These are phyloP conservation scores for Camelina laxa DNA, from an alignment of 345 rosid genomes.

Conservation along the genomic window DNA sequence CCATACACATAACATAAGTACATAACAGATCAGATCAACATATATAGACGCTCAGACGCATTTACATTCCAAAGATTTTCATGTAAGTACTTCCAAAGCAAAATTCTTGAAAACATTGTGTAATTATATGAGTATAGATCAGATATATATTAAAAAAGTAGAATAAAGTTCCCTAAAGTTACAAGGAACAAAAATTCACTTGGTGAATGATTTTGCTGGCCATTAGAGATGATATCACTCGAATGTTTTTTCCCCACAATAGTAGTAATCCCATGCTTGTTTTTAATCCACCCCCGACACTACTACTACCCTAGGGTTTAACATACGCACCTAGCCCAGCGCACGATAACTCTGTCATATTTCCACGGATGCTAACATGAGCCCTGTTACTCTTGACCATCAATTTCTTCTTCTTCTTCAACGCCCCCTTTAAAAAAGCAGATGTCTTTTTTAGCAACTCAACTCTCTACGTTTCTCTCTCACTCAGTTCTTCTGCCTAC, in stretches of 20 bases:
- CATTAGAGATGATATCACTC: slow-evolving; percentile 49
- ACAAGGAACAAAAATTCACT: slow-evolving; percentile 59
- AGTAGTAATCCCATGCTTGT: not conserved
- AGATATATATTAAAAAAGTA: not conserved
- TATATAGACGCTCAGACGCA: not conserved
- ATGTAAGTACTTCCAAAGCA: too few relatives aligned
- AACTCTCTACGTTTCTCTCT: slow-evolving; percentile 8
- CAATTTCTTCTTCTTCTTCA: slow-evolving; percentile 1
- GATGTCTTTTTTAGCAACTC: slow-evolving; percentile 24
- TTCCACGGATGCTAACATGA: not conserved
- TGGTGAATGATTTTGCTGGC: slow-evolving; percentile 80
- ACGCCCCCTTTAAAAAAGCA: slow-evolving; percentile 28
- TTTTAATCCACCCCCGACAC: slow-evolving; percentile 1
- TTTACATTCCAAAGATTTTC: not conserved
- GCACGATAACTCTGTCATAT: not conserved
- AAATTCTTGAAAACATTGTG: not conserved
- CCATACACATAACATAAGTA: not conserved
- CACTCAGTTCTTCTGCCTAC: not conserved
- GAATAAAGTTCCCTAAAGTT: slow-evolving; percentile 13
- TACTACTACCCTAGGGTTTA: not conserved
- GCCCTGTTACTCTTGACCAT: not conserved
- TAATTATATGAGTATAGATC: not conserved
- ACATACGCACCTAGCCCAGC: slow-evolving; percentile 37
- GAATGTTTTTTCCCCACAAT: slow-evolving; percentile 1
- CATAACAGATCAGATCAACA: not conserved